Percentiles rank a stretch among this genome's conserved stretches.
phyloP scores from a whole-genome alignment of 73 alveolate genomes.

The Uronychia binucleata region DNA sequence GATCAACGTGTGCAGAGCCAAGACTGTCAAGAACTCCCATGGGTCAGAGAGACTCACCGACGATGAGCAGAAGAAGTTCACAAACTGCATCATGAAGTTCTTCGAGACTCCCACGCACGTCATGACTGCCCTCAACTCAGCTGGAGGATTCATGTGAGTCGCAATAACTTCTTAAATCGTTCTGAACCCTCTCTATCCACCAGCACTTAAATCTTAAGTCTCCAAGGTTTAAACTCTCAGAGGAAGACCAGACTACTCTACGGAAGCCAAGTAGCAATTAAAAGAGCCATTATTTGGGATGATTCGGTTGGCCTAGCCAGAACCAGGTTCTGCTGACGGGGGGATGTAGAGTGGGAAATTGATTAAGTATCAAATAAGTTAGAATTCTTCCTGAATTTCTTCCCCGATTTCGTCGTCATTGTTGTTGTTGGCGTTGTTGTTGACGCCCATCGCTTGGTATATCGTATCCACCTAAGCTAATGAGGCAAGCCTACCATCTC shows the following conservation, averaged over 20 bases:
- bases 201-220: no score
- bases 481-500: no score
- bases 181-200: no score
- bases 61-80: constrained; percentile 53
- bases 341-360: no score
- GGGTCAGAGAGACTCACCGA: constrained; percentile 45
- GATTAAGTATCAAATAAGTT: neutral
- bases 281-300: no score
- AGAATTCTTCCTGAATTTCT: neutral
- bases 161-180: neutral
- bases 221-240: no score
- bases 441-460: constrained; percentile 1
- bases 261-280: no score
- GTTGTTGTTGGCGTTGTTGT: neutral
- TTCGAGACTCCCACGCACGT: constrained; percentile 62
- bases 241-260: no score
- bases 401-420: neutral
- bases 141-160: constrained; percentile 1
- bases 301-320: no score
- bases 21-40: constrained; percentile 55
- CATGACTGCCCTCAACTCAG: constrained; percentile 9
- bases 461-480: neutral
- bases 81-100: constrained; percentile 57
- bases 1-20: constrained; percentile 61
- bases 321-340: no score